Conservation (phyloP, 148 eudicot genomes). For the Beta vulgaris region DNA sequence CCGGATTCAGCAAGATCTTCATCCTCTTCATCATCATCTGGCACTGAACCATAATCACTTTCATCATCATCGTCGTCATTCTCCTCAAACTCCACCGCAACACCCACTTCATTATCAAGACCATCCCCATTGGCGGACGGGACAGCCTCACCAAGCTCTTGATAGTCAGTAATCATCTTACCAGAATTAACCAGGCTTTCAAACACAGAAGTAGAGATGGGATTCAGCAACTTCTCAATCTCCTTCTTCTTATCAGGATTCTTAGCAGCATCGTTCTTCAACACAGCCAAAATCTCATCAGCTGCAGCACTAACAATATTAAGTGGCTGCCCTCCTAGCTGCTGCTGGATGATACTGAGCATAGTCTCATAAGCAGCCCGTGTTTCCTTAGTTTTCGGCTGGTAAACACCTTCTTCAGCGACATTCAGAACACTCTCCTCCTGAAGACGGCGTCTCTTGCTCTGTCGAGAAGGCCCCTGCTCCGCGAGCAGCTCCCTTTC, state of each 20-base stretch:
- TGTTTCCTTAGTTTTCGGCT: constrained; percentile 76
- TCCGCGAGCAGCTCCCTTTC: constrained; percentile 45
- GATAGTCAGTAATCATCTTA: constrained; percentile 63
- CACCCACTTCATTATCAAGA: constrained; percentile 74
- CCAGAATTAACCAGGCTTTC: constrained; percentile 55
- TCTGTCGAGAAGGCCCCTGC: constrained; percentile 30
- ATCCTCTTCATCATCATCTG: constrained; percentile 75
- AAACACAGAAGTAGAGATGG: constrained; percentile 43
- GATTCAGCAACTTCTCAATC: constrained; percentile 65
- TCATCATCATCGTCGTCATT: constrained; percentile 77
- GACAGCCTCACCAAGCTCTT: constrained; percentile 49
- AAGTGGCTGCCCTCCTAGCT: constrained; percentile 71
- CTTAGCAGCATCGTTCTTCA: constrained; percentile 59
- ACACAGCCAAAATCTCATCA: constrained; percentile 73
- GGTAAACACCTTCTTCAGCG: constrained; percentile 62
- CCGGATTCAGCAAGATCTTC: constrained; percentile 51
- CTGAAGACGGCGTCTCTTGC: constrained; percentile 55
- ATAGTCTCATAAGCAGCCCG: constrained; percentile 75
- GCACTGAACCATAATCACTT: constrained; percentile 60
- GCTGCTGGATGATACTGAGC: constrained; percentile 66
- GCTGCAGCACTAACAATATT: constrained; percentile 72
- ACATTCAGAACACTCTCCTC: constrained; percentile 69
- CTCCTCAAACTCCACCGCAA: constrained; percentile 86
- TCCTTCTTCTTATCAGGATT: constrained; percentile 66
- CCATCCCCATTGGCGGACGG: constrained; percentile 48